phyloP scores from a whole-genome alignment of 495 filamentous ascomycete species.

The Lichina pygmaea region DNA sequence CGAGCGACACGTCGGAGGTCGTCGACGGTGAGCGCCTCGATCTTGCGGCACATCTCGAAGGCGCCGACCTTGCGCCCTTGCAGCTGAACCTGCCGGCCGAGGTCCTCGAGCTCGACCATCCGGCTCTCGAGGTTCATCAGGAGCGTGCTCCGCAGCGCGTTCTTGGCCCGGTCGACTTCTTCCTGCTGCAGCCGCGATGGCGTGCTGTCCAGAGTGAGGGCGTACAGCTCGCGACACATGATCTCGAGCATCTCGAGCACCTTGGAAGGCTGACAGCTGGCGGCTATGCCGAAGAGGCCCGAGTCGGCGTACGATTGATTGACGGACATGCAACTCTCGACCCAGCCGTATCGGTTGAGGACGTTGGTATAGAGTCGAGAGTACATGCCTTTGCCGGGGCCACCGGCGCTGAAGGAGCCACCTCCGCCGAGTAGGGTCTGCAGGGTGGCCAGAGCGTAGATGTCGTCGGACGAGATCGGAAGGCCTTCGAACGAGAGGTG shows the following conservation, averaged over 20 bases:
- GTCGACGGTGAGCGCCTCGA: constrained; percentile 51
- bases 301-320: constrained; percentile 94
- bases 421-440: constrained; percentile 91
- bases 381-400: constrained; percentile 97
- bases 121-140: constrained; percentile 95
- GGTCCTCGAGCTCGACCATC: constrained; percentile 96
- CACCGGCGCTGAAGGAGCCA: constrained; percentile 91
- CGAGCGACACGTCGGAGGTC: constrained; percentile 72
- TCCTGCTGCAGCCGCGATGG: constrained; percentile 37
- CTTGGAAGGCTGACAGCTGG: constrained; percentile 50
- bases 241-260: constrained; percentile 66
- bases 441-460: constrained; percentile 89
- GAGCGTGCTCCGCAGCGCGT: constrained; percentile 70
- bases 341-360: constrained; percentile 89
- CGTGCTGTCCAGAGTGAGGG: constrained; percentile 45
- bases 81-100: constrained; percentile 87
- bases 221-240: constrained; percentile 70
- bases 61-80: constrained; percentile 78
- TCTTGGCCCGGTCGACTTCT: constrained; percentile 93
- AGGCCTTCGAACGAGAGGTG: constrained; percentile 92
- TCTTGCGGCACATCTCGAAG: constrained; percentile 73
- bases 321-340: constrained; percentile 83
- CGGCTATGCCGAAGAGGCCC: constrained; percentile 80
- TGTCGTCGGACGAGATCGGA: constrained; percentile 67
- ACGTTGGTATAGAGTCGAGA: constrained; percentile 91